phyloP scores from a whole-genome alignment of 305 asterid genomes.

The Coffea humblotiana region DNA sequence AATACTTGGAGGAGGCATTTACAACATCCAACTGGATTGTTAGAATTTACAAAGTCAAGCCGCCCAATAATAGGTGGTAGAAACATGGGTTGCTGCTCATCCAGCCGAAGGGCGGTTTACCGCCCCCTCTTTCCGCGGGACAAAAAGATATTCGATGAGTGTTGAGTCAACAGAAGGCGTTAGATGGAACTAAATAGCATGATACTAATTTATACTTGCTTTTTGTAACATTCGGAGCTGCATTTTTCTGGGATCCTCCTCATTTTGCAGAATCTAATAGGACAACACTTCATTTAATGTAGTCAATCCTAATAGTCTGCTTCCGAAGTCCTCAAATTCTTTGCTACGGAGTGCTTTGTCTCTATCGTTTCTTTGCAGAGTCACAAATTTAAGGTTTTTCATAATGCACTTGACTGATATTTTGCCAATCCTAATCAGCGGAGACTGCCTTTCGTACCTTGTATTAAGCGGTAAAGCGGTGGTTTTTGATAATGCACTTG shows the following conservation, averaged over 20 bases:
- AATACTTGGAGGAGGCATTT: constrained; percentile 91
- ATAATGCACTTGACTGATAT: no score
- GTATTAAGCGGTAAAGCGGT: no score
- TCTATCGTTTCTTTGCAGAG: no score
- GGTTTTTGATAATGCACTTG: no score
- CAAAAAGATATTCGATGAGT: background rate
- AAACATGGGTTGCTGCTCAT: constrained; percentile 1
- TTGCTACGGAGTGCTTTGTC: background rate
- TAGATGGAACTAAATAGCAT: background rate
- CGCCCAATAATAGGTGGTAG: constrained; percentile 94
- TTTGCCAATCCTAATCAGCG: no score
- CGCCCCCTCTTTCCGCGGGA: background rate
- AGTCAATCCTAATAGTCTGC: constrained; percentile 4
- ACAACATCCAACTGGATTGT: constrained; percentile 98
- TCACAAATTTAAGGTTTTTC: no score
- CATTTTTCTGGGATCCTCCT: background rate
- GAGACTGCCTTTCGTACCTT: no score
- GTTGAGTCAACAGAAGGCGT: constrained; percentile 12
- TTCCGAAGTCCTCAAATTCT: background rate
- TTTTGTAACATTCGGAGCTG: constrained; percentile 11
- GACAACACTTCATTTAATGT: background rate
- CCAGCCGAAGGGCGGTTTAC: background rate
- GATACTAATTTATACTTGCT: background rate
- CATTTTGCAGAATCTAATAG: constrained; percentile 20
- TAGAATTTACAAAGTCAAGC: constrained; percentile 93